These are phyloP conservation scores for Neurospora sp. DNA, from an alignment of 495 filamentous ascomycete genomes.

Conservation along the genomic window DNA sequence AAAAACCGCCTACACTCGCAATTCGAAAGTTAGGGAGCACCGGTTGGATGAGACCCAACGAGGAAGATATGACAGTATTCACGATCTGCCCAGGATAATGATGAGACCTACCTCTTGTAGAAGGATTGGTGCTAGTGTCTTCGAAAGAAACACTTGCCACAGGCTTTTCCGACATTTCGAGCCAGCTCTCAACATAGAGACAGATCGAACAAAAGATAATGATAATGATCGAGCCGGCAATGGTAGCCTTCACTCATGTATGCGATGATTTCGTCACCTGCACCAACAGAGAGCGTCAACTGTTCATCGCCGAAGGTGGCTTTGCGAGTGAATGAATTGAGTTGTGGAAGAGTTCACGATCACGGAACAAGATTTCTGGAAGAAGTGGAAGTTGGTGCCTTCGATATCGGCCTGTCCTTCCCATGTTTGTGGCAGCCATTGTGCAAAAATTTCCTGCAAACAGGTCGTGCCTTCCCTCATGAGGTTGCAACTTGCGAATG, in stretches of 20 bases:
- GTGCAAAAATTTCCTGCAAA: background rate
- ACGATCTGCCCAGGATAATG: background rate
- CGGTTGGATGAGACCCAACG: background rate
- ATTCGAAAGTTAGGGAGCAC: background rate
- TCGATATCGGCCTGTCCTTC: background rate
- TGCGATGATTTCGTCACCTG: background rate
- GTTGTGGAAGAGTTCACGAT: background rate
- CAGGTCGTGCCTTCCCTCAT: background rate
- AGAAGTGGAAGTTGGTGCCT: background rate
- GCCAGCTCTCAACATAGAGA: background rate
- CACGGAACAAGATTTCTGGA: background rate
- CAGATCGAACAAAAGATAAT: background rate
- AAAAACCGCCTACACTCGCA: conserved; percentile 5
- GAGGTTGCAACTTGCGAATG: background rate
- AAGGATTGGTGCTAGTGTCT: conserved; percentile 6
- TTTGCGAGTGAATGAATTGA: background rate
- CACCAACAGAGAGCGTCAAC: background rate
- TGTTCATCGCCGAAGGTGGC: background rate
- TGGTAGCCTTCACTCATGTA: background rate
- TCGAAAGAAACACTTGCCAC: conserved; percentile 8
- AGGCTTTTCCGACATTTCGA: background rate
- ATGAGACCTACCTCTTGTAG: conserved; percentile 3
- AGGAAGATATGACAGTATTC: background rate
- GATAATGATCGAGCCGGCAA: background rate
- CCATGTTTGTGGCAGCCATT: background rate